phyloP scores from a whole-genome alignment of 345 rosid species.

The Acer saccharum region DNA sequence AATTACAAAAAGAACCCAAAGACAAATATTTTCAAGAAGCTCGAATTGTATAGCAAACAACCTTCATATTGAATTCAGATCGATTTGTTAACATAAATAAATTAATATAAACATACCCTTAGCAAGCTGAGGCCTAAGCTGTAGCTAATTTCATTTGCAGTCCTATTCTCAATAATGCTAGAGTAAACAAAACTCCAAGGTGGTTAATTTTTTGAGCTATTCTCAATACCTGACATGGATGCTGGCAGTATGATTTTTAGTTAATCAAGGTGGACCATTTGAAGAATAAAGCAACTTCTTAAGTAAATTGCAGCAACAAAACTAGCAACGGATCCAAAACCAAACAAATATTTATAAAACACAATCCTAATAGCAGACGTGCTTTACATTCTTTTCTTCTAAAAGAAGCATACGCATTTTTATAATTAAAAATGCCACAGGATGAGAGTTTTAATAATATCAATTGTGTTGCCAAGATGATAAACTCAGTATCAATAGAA shows the following conservation, averaged over 20 bases:
- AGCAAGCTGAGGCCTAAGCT: background rate
- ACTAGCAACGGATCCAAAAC: background rate
- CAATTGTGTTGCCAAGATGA: background rate
- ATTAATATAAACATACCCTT: background rate
- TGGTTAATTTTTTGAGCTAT: background rate
- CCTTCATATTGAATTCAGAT: background rate
- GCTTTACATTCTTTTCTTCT: background rate
- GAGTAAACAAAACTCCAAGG: background rate
- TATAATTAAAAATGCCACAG: background rate
- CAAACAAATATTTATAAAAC: background rate
- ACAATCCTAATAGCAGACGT: background rate
- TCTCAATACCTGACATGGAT: background rate
- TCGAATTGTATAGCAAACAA: background rate
- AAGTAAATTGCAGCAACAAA: background rate
- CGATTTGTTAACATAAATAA: background rate
- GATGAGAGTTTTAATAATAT: background rate
- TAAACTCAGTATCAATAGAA: background rate
- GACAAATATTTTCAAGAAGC: background rate
- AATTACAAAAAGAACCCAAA: background rate
- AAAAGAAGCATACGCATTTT: background rate
- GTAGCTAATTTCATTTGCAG: background rate
- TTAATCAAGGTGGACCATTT: background rate
- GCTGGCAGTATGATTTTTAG: background rate
- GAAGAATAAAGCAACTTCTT: background rate
- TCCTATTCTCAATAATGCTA: background rate